A percentile compares a stretch with the other conserved stretches of the same genome.
phyloP scores from a whole-genome alignment of 306 rosid genomes.

The Cucurbita pepo region DNA sequence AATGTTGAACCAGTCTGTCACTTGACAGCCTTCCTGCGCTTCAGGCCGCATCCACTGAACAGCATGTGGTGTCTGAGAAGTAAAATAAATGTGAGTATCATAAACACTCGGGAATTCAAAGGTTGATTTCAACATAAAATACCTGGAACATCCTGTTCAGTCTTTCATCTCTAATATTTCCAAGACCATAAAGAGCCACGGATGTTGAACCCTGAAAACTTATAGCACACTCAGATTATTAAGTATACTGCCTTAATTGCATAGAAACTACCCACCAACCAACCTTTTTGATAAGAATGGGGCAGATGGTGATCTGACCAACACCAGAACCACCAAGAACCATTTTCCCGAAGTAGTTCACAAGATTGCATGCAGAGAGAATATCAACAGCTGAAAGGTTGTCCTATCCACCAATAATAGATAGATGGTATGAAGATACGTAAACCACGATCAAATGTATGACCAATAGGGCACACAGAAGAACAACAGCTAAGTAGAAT shows the following conservation, averaged over 20 bases:
- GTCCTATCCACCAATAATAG: conserved; percentile 54
- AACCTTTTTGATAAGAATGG: conserved; percentile 93
- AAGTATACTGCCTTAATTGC: neutral
- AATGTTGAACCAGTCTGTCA: conserved; percentile 93
- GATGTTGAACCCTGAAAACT: conserved; percentile 76
- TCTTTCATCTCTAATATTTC: conserved; percentile 94
- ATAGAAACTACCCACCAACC: conserved; percentile 16
- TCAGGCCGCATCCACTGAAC: conserved; percentile 98
- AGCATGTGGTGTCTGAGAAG: conserved; percentile 92
- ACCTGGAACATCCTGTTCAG: conserved; percentile 99
- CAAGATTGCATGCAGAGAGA: conserved; percentile 93
- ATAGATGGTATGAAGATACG: conserved; percentile 7
- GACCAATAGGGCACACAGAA: neutral
- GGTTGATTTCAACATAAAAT: conserved; percentile 8
- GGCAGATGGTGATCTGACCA: conserved; percentile 75
- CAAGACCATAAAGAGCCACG: conserved; percentile 91
- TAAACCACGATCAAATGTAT: neutral
- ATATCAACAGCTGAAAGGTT: conserved; percentile 98
- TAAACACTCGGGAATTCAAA: neutral
- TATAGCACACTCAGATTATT: neutral
- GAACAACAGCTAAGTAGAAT: neutral
- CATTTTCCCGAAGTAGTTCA: conserved; percentile 94
- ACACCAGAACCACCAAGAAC: conserved; percentile 98
- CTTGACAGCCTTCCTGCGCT: conserved; percentile 69
- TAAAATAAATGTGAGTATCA: conserved; percentile 2